These are phyloP conservation scores for Cronartium quercuum DNA, from an alignment of 1,284 basidiomycete species.

Conservation along the genomic window DNA sequence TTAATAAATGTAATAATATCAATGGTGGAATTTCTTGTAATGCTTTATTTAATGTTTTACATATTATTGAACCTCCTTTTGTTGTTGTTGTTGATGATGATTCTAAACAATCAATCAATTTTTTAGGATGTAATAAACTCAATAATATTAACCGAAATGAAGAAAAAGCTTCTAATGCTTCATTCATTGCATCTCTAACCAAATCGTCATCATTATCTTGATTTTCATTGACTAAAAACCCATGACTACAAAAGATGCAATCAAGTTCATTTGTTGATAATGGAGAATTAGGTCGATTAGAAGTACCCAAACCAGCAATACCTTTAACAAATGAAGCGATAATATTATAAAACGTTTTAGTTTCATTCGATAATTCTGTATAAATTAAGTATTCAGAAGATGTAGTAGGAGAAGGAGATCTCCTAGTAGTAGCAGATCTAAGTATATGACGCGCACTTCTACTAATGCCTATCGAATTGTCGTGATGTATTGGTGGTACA, in stretches of 20 bases:
- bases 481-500: neutral
- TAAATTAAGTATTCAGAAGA: neutral
- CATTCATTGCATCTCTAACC: conserved; percentile 30
- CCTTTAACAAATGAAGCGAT: conserved; percentile 31
- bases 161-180: conserved; percentile 33
- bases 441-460: conserved; percentile 23
- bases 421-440: neutral
- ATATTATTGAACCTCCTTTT: neutral
- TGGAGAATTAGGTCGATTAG: neutral
- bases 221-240: conserved; percentile 23
- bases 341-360: conserved; percentile 9
- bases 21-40: conserved; percentile 29
- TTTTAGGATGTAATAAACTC: conserved; percentile 8
- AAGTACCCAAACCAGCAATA: conserved; percentile 10
- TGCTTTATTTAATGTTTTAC: conserved; percentile 9
- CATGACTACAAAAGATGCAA: conserved; percentile 17
- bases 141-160: conserved; percentile 20
- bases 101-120: conserved; percentile 1
- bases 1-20: conserved; percentile 12
- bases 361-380: conserved; percentile 1
- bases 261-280: neutral
- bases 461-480: neutral
- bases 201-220: conserved; percentile 17
- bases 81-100: neutral
- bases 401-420: conserved; percentile 20